phyloP scores from a whole-genome alignment of 2,329 filamentous ascomycete genomes.

The Amauroascus verrucosus region DNA sequence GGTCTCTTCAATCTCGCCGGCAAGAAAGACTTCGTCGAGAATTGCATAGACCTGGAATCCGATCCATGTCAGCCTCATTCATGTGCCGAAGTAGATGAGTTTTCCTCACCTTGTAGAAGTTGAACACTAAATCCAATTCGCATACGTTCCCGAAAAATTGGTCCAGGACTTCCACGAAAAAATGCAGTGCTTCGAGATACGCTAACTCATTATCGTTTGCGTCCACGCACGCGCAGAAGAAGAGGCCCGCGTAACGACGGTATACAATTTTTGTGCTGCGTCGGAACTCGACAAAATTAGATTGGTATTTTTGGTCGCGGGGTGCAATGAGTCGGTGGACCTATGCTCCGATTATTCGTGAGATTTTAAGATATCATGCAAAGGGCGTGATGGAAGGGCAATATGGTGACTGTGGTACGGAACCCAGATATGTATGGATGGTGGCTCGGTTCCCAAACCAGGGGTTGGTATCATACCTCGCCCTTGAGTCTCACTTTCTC shows the following conservation, averaged over 20 bases:
- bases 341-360: constrained; percentile 33
- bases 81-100: no score
- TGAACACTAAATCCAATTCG: constrained; percentile 79
- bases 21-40: constrained; percentile 93
- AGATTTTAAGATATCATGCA: neutral
- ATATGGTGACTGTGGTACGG: neutral
- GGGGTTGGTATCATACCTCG: constrained; percentile 51
- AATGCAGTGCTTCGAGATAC: constrained; percentile 94
- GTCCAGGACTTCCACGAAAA: constrained; percentile 98
- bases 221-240: constrained; percentile 99
- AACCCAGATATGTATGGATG: neutral
- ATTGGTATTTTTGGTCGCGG: constrained; percentile 98
- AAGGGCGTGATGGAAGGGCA: constrained; percentile 4
- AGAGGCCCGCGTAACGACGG: constrained; percentile 90
- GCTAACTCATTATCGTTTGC: constrained; percentile 98
- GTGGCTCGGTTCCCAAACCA: neutral
- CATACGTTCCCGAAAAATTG: constrained; percentile 99
- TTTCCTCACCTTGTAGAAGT: constrained; percentile 55
- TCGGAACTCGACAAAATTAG: constrained; percentile 88
- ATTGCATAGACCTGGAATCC: constrained; percentile 78
- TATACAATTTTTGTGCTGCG: constrained; percentile 82
- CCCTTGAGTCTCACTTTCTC: constrained; percentile 99
- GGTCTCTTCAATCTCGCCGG: constrained; percentile 96
- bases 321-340: constrained; percentile 96
- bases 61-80: neutral